These are phyloP conservation scores for Primulina eburnea DNA, from an alignment of 257 asterid genomes.

Conservation along the genomic window DNA sequence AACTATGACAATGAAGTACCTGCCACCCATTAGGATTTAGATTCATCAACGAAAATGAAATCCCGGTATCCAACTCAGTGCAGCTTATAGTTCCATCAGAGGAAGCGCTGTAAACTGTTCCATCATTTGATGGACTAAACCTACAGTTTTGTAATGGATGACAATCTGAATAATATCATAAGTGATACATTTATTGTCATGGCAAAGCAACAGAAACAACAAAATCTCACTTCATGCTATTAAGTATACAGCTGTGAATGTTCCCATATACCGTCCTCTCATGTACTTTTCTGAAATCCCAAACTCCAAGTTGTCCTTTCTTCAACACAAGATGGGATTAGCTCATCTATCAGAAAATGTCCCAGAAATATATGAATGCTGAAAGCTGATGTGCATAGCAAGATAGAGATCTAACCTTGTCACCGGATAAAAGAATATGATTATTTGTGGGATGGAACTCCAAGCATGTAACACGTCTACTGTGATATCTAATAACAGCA, in stretches of 20 bases:
- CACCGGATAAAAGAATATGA: conserved; percentile 86
- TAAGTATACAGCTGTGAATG: conserved; percentile 78
- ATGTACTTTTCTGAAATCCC: conserved; percentile 83
- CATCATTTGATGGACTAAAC: conserved; percentile 73
- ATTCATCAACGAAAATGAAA: conserved; percentile 63
- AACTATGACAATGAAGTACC: conserved; percentile 37
- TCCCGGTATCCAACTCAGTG: conserved; percentile 90
- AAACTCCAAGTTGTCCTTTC: conserved; percentile 99
- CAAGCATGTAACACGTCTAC: conserved; percentile 92
- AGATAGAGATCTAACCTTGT: conserved; percentile 55
- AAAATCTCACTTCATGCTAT: conserved; percentile 80
- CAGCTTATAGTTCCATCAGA: conserved; percentile 93
- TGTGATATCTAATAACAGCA: conserved; percentile 89
- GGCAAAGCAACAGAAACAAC: conserved; percentile 7
- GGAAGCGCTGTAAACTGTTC: conserved; percentile 77
- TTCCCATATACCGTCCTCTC: conserved; percentile 80
- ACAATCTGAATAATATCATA: conserved; percentile 18
- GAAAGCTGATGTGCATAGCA: conserved; percentile 1
- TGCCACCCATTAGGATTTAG: conserved; percentile 98
- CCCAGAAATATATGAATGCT: background rate
- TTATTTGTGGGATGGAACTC: conserved; percentile 91
- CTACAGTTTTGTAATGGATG: conserved; percentile 38
- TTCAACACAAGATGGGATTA: conserved; percentile 28
- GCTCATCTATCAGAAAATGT: background rate
- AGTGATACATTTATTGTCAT: conserved; percentile 11